A percentile compares a stretch with the other conserved stretches of the same genome.
Evolutionary conservation across 2,329 filamentous ascomycete genomes (phyloP).

Genomic region (Alternaria dauci): DNA sequence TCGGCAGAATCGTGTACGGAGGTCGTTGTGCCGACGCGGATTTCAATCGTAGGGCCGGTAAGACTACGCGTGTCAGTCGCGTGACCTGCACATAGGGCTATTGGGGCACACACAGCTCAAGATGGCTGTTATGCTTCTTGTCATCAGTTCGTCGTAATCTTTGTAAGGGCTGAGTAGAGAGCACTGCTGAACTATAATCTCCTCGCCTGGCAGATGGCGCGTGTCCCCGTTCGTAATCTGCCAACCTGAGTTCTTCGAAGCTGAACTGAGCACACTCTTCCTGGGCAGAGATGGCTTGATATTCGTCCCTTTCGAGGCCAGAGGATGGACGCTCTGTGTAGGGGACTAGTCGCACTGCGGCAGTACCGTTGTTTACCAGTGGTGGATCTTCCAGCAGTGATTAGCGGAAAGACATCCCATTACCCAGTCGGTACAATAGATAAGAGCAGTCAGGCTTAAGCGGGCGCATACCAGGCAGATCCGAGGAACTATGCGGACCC

Average conservation of each 20-base stretch:
- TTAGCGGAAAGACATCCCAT: no score
- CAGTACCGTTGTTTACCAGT: no score
- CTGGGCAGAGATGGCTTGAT: slow-evolving; percentile 2
- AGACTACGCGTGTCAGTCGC: slow-evolving; percentile 9
- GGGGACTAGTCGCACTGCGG: no score
- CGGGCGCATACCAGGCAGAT: no score
- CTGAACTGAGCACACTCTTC: neutral
- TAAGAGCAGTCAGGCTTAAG: no score
- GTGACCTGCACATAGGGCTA: neutral
- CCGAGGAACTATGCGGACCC: no score
- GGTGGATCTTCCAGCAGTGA: no score
- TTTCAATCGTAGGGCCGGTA: slow-evolving; percentile 12
- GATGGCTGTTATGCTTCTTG: slow-evolving; percentile 6
- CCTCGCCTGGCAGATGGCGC: neutral
- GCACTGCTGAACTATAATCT: neutral
- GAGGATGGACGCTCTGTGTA: no score
- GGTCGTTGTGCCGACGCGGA: slow-evolving; percentile 10
- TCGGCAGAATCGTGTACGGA: neutral
- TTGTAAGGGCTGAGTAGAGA: neutral
- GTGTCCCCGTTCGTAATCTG: slow-evolving; percentile 10
- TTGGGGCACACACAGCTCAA: slow-evolving; percentile 10
- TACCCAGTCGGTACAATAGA: no score
- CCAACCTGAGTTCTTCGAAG: slow-evolving; percentile 3
- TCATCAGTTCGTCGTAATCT: neutral
- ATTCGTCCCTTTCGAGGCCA: neutral